Evolutionary conservation across 495 filamentous ascomycete genomes (phyloP).

Genomic region (Aspergillus wentii): DNA sequence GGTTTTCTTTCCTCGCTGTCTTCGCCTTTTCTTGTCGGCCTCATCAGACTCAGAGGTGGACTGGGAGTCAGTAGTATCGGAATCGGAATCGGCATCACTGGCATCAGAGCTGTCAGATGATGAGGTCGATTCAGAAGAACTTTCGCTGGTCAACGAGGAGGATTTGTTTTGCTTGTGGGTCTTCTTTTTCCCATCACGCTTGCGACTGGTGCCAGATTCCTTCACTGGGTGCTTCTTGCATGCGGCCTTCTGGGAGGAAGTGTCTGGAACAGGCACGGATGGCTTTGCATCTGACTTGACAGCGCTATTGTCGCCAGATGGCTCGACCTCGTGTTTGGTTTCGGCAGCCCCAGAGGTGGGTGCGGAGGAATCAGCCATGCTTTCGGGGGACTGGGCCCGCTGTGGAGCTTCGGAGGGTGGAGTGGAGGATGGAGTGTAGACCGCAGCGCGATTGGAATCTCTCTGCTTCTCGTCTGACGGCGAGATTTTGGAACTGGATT

Average conservation of each 20-base stretch:
- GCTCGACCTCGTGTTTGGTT: slow-evolving; percentile 26
- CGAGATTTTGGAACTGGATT: too few relatives aligned
- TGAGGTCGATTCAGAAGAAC: slow-evolving; percentile 17
- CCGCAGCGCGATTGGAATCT: too few relatives aligned
- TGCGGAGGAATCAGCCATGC: slow-evolving; percentile 24
- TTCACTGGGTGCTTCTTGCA: slow-evolving; percentile 37
- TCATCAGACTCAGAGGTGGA: slow-evolving; percentile 28
- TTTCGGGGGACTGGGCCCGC: slow-evolving; percentile 10
- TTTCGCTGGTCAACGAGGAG: slow-evolving; percentile 22
- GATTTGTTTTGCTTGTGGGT: slow-evolving; percentile 21
- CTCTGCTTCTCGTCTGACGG: too few relatives aligned
- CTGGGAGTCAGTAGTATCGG: slow-evolving; percentile 25
- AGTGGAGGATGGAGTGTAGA: slow-evolving; percentile 9
- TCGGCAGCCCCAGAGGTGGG: slow-evolving; percentile 10
- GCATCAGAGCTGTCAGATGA: slow-evolving; percentile 12
- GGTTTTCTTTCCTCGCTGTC: slow-evolving; percentile 42
- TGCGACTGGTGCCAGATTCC: slow-evolving; percentile 16
- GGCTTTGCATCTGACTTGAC: slow-evolving; percentile 25
- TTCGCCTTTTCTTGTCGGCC: slow-evolving; percentile 24
- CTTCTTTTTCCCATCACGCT: slow-evolving; percentile 27
- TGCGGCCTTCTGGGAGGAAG: slow-evolving; percentile 18
- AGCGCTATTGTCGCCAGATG: slow-evolving; percentile 18
- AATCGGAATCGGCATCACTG: slow-evolving; percentile 20
- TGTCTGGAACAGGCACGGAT: slow-evolving; percentile 15
- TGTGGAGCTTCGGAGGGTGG: slow-evolving; percentile 15